Evolutionary conservation across 306 rosid genomes (phyloP).

Genomic region (Arachis stenosperma): DNA sequence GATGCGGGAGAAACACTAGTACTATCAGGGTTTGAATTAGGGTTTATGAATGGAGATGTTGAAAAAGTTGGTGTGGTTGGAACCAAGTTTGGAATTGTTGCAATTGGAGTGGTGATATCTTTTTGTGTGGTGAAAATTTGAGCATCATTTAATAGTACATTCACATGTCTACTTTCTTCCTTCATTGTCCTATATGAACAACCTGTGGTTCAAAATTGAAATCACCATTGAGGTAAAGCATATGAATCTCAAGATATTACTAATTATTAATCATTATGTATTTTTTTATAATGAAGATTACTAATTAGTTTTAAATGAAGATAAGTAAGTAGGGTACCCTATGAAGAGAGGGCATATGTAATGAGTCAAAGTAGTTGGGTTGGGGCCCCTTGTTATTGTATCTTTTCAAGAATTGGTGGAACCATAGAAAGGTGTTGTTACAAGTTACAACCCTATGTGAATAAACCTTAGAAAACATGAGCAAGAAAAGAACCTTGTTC

Average conservation of each 20-base stretch:
- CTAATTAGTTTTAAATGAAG: too few species aligned
- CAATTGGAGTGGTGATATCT: constrained; percentile 82
- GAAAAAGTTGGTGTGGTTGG: constrained; percentile 53
- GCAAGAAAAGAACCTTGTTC: constrained; percentile 33
- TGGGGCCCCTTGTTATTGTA: constrained; percentile 43
- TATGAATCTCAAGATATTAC: constrained; percentile 21
- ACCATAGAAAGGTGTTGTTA: constrained; percentile 35
- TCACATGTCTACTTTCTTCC: constrained; percentile 42
- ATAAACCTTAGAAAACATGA: constrained; percentile 41
- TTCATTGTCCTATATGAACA: constrained; percentile 53
- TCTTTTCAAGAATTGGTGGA: constrained; percentile 51
- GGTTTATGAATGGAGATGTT: constrained; percentile 58
- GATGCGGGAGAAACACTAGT: constrained; percentile 55
- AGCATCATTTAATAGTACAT: constrained; percentile 39
- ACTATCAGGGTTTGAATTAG: constrained; percentile 67
- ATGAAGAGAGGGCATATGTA: constrained; percentile 27
- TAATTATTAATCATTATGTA: too few species aligned
- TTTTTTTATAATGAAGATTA: too few species aligned
- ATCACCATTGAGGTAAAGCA: constrained; percentile 44
- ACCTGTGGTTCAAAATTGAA: constrained; percentile 51
- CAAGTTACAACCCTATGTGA: too few species aligned
- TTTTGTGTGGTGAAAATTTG: constrained; percentile 51
- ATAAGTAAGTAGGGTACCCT: constrained; percentile 42
- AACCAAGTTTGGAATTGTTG: constrained; percentile 68
- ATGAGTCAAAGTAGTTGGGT: constrained; percentile 50